These are phyloP conservation scores for Kodamaea kaohsiungensis DNA, from an alignment of 805 yeast genomes.

Conservation along the genomic window DNA sequence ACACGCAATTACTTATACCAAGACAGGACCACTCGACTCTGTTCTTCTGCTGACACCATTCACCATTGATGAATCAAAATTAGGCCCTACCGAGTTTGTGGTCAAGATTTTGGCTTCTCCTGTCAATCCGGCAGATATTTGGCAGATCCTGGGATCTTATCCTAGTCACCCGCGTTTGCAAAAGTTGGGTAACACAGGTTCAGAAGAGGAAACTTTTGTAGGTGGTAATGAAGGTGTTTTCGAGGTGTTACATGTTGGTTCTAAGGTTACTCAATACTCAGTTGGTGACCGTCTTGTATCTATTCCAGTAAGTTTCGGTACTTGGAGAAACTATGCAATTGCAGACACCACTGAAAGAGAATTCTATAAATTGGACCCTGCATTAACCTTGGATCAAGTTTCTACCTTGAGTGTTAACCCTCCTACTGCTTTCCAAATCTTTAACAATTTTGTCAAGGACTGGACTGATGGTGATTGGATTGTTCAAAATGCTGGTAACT, in stretches of 20 bases:
- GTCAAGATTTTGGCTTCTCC: conserved; percentile 77
- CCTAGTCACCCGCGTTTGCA: conserved; percentile 62
- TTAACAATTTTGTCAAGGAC: conserved; percentile 18
- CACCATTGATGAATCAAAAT: conserved; percentile 9
- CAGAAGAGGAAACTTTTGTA: not conserved
- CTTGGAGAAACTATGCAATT: conserved; percentile 24
- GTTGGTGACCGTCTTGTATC: conserved; percentile 22
- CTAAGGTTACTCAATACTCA: conserved; percentile 11
- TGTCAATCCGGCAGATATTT: conserved; percentile 86
- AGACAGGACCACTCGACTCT: conserved; percentile 3
- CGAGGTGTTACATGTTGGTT: conserved; percentile 18
- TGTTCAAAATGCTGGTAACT: conserved; percentile 34
- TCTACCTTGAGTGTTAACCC: conserved; percentile 25
- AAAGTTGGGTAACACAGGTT: not conserved
- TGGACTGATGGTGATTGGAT: conserved; percentile 32
- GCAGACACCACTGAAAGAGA: not conserved
- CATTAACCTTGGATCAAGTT: conserved; percentile 13
- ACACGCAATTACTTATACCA: conserved; percentile 5
- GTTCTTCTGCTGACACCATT: not conserved
- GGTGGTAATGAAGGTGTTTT: conserved; percentile 25
- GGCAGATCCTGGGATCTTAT: conserved; percentile 83
- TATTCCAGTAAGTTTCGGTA: conserved; percentile 20
- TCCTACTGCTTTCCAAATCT: conserved; percentile 20
- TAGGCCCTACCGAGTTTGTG: conserved; percentile 35
- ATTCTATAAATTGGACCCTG: conserved; percentile 4